Base-by-base conservation (phyloP, 2,329 filamentous ascomycete genomes). In the Colletotrichum endophyticum region DNA sequence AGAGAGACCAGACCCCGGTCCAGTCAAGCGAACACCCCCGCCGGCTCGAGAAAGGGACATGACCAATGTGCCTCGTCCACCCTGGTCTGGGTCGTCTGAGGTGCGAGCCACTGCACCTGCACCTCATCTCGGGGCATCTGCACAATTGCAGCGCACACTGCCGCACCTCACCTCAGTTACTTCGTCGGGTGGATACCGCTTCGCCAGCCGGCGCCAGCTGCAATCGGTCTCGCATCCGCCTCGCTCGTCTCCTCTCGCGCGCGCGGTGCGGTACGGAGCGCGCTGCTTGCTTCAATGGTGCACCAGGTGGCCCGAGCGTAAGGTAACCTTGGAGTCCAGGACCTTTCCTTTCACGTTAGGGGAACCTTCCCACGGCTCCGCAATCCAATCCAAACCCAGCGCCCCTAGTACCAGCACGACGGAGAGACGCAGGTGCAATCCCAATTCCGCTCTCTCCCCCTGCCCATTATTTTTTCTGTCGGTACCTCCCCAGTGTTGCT, bases 331-430 rank as follows among this genome's bases (percentile, higher is more conserved):
- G 70, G 36, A 59, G 62, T 64, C 69, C 73, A 44, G 61, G 73
- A 59, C 62, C 70, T 76, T 76, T 76, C 73, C 73, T 68, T 69
- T 73, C 73, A 69, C 63, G 64, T 76, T 73, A 69, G 59, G 73
- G 73, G 73, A 71, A 73, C 73, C 70, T 71, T 76, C 73, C 59
- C 63, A 49, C 36, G 64, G 74, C 70, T 76, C 74, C 70, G 74
- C 74, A 76, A 69, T 76, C 59, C 72, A 72, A 66, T 66, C 69
- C 69, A 73, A 73, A 69, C 63, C 70, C 59, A 76, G 56, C 27
- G 64, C 22, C 53, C n/a, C 66, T 27, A 67, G 44, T 30, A 67
- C 4, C 56, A 59, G 56, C 25, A 59, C 59, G n/a, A 59, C 27
- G n/a, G 57, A 61, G 57, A 61, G 66, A 53, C 49, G 44, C 66